Percentiles rank a stretch among this genome's conserved stretches.
phyloP scores from a whole-genome alignment of 768 basidiomycete genomes.

The Lentinula guzmanii region DNA sequence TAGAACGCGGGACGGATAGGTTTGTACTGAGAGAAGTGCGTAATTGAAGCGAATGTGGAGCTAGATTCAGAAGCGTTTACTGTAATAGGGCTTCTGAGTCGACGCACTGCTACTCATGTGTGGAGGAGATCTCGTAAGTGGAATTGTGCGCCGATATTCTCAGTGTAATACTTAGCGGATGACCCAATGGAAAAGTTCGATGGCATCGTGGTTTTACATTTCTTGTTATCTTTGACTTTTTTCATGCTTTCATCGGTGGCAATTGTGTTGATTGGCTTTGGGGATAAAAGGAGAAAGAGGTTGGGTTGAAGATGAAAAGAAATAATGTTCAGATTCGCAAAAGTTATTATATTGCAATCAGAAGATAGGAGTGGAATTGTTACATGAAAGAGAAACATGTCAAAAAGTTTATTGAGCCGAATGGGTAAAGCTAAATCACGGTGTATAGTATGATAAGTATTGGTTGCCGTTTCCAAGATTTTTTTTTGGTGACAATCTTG shows the following conservation, averaged over 20 bases:
- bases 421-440: neutral
- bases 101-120: neutral
- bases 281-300: neutral
- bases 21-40: neutral
- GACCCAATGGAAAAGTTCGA: constrained; percentile 2
- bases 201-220: neutral
- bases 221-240: neutral
- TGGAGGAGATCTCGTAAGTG: neutral
- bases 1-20: neutral
- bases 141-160: neutral
- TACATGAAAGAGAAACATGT: neutral
- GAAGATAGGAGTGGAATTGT: neutral
- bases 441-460: too few relatives aligned
- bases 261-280: neutral
- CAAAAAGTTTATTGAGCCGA: neutral
- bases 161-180: neutral
- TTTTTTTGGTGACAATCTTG: neutral
- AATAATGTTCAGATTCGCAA: too few relatives aligned
- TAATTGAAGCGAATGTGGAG: neutral
- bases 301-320: too few relatives aligned
- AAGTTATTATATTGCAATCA: neutral
- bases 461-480: neutral
- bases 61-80: neutral
- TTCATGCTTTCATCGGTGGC: neutral
- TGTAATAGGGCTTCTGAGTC: neutral